A percentile compares a stretch with the other conserved stretches of the same genome.
These are phyloP conservation scores for Pseudevernia furfuracea DNA, from an alignment of 495 filamentous ascomycete genomes.

Conservation along the genomic window DNA sequence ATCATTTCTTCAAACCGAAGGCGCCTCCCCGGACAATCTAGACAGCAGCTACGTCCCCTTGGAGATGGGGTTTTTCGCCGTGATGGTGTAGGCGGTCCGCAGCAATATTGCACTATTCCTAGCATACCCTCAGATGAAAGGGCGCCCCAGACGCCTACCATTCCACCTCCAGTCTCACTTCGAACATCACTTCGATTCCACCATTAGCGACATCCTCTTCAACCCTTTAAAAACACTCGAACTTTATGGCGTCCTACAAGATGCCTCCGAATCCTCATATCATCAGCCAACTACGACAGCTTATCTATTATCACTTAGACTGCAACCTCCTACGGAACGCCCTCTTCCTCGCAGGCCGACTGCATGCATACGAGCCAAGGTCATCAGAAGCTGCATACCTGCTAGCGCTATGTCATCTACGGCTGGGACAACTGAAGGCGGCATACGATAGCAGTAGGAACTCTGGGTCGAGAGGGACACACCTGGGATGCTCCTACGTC, in stretches of 20 bases:
- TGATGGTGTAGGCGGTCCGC: conserved; percentile 5
- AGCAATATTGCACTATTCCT: conserved; percentile 8
- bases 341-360: conserved; percentile 80
- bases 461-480: conserved; percentile 54
- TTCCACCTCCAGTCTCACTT: conserved; percentile 7
- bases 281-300: conserved; percentile 67
- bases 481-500: conserved; percentile 84
- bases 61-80: background rate
- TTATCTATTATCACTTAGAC: conserved; percentile 89
- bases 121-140: conserved; percentile 17
- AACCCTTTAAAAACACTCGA: background rate
- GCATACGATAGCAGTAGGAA: conserved; percentile 65
- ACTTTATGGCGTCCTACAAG: conserved; percentile 26
- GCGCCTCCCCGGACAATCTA: background rate
- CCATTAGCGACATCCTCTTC: background rate
- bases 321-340: conserved; percentile 81
- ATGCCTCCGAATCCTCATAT: conserved; percentile 68
- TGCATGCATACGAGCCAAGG: conserved; percentile 73
- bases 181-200: conserved; percentile 12
- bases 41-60: background rate
- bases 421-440: conserved; percentile 66
- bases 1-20: background rate
- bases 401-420: conserved; percentile 73
- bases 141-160: background rate
- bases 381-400: conserved; percentile 75